phyloP scores from a whole-genome alignment of 1,139 yeast genomes.

The Debaryomyces singareniensis region DNA sequence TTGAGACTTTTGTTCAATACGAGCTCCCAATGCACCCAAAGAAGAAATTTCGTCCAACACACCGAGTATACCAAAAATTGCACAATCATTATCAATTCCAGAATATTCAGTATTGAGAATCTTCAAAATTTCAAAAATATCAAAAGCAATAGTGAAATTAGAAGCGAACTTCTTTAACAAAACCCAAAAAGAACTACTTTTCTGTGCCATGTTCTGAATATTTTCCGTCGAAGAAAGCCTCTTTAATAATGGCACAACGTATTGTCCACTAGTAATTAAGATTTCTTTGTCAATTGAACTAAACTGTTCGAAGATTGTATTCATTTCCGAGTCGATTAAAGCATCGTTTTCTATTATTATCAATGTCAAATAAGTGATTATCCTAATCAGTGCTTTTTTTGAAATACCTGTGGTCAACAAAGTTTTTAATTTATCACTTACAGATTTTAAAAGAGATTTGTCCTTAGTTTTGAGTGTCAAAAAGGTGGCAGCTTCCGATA shows the following conservation, averaged over 20 bases:
- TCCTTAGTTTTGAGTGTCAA: constrained; percentile 42
- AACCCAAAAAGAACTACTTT: constrained; percentile 67
- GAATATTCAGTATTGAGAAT: constrained; percentile 33
- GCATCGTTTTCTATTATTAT: constrained; percentile 25
- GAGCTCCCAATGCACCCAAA: constrained; percentile 75
- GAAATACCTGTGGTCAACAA: constrained; percentile 14
- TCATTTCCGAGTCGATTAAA: constrained; percentile 8
- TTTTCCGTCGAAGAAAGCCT: constrained; percentile 38
- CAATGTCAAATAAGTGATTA: constrained; percentile 36
- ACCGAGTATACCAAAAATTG: constrained; percentile 62
- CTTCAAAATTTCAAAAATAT: constrained; percentile 46
- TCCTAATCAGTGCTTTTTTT: constrained; percentile 24
- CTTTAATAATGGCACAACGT: constrained; percentile 43
- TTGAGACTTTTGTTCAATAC: constrained; percentile 61
- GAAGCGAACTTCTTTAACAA: constrained; percentile 54
- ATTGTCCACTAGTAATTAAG: constrained; percentile 30
- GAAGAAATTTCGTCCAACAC: constrained; percentile 77
- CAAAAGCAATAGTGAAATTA: constrained; percentile 42
- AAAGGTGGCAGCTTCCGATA: constrained; percentile 50
- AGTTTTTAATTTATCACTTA: constrained; percentile 16
- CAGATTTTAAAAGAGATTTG: constrained; percentile 18
- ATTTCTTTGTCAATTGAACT: constrained; percentile 19
- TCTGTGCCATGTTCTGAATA: constrained; percentile 28
- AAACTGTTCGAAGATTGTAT: constrained; percentile 12
- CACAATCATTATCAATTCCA: constrained; percentile 35